phyloP scores from a whole-genome alignment of 2,329 filamentous ascomycete genomes.

The Boeremia lycopersici region DNA sequence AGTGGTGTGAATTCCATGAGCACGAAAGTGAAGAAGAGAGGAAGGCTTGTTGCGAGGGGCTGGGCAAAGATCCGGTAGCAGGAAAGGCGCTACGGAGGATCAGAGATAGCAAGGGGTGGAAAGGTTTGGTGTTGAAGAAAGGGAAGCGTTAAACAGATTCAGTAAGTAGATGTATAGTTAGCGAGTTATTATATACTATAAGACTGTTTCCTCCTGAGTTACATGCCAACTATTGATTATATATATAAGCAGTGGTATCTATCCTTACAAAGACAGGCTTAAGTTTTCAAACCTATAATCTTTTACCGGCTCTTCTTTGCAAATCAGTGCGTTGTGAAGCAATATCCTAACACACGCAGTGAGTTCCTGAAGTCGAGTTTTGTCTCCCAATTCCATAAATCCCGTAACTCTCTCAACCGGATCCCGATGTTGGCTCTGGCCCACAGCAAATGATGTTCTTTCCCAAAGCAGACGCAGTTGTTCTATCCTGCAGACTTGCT shows the following conservation, averaged over 20 bases:
- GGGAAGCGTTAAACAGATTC: constrained; percentile 33
- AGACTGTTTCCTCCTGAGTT: too few species aligned
- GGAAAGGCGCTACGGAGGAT: constrained; percentile 41
- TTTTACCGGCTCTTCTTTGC: too few species aligned
- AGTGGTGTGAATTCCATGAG: constrained; percentile 47
- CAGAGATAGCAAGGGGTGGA: constrained; percentile 46
- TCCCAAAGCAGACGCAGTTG: not conserved
- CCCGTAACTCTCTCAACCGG: too few species aligned
- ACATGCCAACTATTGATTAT: too few species aligned
- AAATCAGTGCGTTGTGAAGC: too few species aligned
- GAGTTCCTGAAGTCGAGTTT: too few species aligned
- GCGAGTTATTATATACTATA: not conserved
- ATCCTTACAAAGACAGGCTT: too few species aligned
- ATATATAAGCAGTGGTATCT: too few species aligned
- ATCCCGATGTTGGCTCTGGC: too few species aligned
- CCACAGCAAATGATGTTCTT: not conserved
- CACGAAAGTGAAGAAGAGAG: constrained; percentile 42
- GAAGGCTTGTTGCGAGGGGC: constrained; percentile 40
- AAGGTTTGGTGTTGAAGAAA: constrained; percentile 45
- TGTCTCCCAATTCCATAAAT: too few species aligned
- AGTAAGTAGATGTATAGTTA: not conserved
- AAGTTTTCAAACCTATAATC: too few species aligned
- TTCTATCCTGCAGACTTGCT: not conserved
- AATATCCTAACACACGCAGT: too few species aligned
- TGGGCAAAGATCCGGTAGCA: constrained; percentile 38